These are phyloP conservation scores for Alternaria viburni DNA, from an alignment of 2,329 filamentous ascomycete genomes.

Conservation along the genomic window DNA sequence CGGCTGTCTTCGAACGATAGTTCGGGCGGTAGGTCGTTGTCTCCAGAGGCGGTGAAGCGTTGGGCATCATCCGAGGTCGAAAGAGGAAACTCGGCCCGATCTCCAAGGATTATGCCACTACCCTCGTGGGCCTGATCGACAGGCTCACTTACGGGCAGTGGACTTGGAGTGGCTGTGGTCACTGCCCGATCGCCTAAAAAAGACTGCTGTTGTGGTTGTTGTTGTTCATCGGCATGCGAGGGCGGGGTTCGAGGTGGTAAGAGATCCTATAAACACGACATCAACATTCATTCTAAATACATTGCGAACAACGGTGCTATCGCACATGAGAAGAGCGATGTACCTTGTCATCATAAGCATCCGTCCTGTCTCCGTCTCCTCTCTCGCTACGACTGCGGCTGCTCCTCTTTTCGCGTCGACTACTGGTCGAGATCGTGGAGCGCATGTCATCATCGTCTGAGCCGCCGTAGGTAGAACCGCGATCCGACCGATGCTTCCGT, in stretches of 20 bases:
- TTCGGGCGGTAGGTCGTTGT: slow-evolving; percentile 36
- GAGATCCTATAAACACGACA: slow-evolving; percentile 40
- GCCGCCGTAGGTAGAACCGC: slow-evolving; percentile 47
- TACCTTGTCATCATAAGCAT: slow-evolving; percentile 47
- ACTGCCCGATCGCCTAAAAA: slow-evolving; percentile 71
- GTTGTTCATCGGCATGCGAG: slow-evolving; percentile 36
- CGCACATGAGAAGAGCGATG: slow-evolving; percentile 40
- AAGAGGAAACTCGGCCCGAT: slow-evolving; percentile 41
- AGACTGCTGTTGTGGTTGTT: slow-evolving; percentile 56
- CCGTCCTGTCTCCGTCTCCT: slow-evolving; percentile 44
- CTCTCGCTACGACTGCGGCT: slow-evolving; percentile 47
- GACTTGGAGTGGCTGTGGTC: slow-evolving; percentile 52
- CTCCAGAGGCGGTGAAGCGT: slow-evolving; percentile 24
- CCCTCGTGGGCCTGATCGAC: slow-evolving; percentile 27
- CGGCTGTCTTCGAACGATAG: slow-evolving; percentile 42
- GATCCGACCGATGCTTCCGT: slow-evolving; percentile 52
- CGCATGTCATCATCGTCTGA: slow-evolving; percentile 48
- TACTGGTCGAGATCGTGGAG: slow-evolving; percentile 43
- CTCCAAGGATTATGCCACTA: slow-evolving; percentile 41
- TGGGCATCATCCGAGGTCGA: slow-evolving; percentile 33
- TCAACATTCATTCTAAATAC: slow-evolving; percentile 43
- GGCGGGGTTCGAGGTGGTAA: slow-evolving; percentile 33
- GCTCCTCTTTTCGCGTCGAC: slow-evolving; percentile 51
- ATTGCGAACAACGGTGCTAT: slow-evolving; percentile 31
- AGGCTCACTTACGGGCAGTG: slow-evolving; percentile 52